Evolutionary conservation across 805 yeast genomes (phyloP), one percentile per base, ranked within the genome.

Genomic region (Suhomyces tanzawaensis): DNA sequence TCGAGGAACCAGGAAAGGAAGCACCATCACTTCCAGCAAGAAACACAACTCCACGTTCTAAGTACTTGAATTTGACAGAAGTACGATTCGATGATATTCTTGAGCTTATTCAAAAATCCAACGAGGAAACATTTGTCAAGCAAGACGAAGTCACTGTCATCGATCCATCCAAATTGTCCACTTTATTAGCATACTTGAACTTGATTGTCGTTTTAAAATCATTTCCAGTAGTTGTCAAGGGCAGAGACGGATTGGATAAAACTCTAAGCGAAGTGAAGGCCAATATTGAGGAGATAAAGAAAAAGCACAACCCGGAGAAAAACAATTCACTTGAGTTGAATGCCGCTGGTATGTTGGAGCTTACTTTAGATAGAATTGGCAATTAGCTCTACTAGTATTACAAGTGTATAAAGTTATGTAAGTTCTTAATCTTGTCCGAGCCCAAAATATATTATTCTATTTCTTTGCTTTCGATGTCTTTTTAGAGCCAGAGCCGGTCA

Each of bases 131-230:
- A 0, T 73, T 73, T 34, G 36, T 36, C 12, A 42, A 46, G 15
- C 7, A 30, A 3, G 48, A 45, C 5, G 31, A 19, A 21, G 48
- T 42, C 39, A 39, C 39, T 14, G 46, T 36, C 17, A 49, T 60
- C 12, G 52, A 60, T 32, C 50, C 53, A 12, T 34, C 42, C 4
- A 52, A 57, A 13, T 57, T 77, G 27, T 66, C 74, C 28, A 61
- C 73, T 3, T 55, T 84, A 7, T 59, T 80, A 28, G 74, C 81
- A 4, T 79, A 72, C 56, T 57, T 83, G 46, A 82, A 82, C 50
- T 67, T 85, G 38, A 65, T 73, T 33, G 58, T 66, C 3, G 61
- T 59, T 2, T 39, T 66, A 24, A 62, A 60, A 37, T 44, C 42
- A 4, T 48, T 58, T 27, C 48, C 55, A 3, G 31, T 43, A 3